Evolutionary conservation across 176 grass and related monocot genomes (phyloP), one percentile per base, ranked within the genome.

Genomic region (Aegilops bicornis): DNA sequence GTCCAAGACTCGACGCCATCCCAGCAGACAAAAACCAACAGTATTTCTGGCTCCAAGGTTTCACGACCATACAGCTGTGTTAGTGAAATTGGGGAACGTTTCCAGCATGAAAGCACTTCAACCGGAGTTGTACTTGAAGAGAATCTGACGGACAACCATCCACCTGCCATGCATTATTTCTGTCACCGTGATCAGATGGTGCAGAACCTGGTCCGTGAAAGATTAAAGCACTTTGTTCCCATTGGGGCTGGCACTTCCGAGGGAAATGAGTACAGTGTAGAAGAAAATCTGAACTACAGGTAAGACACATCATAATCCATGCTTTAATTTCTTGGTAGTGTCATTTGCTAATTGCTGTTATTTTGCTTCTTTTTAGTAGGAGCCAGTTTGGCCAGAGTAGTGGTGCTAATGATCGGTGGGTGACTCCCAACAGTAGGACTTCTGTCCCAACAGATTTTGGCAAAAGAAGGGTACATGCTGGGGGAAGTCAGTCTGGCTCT

Each of bases 141-240:
- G 7, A 81, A 75, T 76, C 71, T 82, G 37, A 33, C 88, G 35
- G 87, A 90, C 52, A 56, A 67, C 22, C 67, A 81, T 68, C 85
- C 89, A 82, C 96, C 96, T 84, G 84, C 93, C 42, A 82, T 80
- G 80, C 79, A 81, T 64, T 98, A 98, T 79, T 89, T 92, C 40
- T 91, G 89, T 73, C 91, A 98, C 82, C 77, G 69, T 84, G 91
- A 98, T 86, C 84, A 79, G 63, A 95, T 77, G 84, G 88, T 98
- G 56, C 84, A 73, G 52, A 17, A 64, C 23, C 60, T 98, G 36
- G 92, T 98, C 7, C 78, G 64, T 40, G 48, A 88, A 83, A 88
- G 91, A 69, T 87, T 98, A 32, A 74, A 65, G 47, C 65, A 94
- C 63, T 94, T 97, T 78, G 29, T 88, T 90, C 94, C 89, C 7